phyloP scores from a whole-genome alignment of 177 flowering plant species.

The Telopea speciosissima region DNA sequence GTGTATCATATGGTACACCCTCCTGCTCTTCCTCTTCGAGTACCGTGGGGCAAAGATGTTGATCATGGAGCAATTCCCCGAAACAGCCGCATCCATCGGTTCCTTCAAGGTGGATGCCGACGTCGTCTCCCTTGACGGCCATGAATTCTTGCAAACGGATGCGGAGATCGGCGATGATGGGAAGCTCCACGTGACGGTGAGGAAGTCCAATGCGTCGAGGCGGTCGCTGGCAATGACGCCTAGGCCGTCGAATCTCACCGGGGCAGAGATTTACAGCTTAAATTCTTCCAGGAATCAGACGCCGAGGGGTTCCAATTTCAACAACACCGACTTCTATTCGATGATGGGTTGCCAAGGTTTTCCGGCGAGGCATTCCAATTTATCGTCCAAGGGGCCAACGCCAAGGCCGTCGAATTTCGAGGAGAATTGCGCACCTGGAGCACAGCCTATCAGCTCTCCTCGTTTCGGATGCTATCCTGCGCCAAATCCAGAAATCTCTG shows the following conservation, averaged over 20 bases:
- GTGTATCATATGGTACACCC: constrained; percentile 96
- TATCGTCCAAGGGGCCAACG: constrained; percentile 82
- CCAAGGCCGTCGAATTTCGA: constrained; percentile 91
- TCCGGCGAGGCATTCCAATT: constrained; percentile 58
- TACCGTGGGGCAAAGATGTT: constrained; percentile 85
- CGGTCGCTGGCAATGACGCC: constrained; percentile 65
- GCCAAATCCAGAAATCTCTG: constrained; percentile 74
- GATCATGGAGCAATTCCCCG: constrained; percentile 94
- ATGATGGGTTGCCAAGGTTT: constrained; percentile 72
- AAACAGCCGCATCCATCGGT: constrained; percentile 82
- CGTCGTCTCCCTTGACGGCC: constrained; percentile 82
- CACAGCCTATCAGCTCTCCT: constrained; percentile 38
- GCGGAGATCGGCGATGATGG: constrained; percentile 85
- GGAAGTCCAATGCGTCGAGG: constrained; percentile 82
- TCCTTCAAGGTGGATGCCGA: constrained; percentile 87
- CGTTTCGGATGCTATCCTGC: constrained; percentile 77
- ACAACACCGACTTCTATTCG: constrained; percentile 67
- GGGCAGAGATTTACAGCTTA: constrained; percentile 92
- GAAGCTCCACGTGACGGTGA: constrained; percentile 78
- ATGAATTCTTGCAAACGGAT: constrained; percentile 80
- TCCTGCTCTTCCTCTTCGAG: constrained; percentile 83
- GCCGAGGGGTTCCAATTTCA: constrained; percentile 84
- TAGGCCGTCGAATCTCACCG: constrained; percentile 89
- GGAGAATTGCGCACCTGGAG: constrained; percentile 40
- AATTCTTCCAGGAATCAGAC: constrained; percentile 87